phyloP scores from a whole-genome alignment of 2,329 filamentous ascomycete species.

The Cercospora berteroae region DNA sequence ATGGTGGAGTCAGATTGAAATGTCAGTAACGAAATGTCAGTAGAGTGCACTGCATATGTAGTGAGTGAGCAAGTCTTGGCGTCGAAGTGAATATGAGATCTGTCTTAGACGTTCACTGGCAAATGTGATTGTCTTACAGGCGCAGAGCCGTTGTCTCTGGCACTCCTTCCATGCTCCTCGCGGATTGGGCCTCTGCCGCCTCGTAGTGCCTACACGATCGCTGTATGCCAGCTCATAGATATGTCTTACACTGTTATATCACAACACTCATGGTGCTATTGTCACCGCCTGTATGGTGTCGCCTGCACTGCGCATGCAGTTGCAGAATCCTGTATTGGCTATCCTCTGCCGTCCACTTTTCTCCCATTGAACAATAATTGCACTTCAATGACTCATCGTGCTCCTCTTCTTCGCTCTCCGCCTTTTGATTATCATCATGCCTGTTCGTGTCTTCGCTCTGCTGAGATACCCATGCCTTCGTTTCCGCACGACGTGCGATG shows the following conservation, averaged over 20 bases:
- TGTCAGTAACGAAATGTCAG: neutral
- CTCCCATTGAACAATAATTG: neutral
- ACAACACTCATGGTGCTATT: neutral
- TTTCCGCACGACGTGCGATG: conserved; percentile 60
- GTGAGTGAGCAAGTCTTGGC: neutral
- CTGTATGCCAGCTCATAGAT: neutral
- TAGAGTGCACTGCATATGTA: neutral
- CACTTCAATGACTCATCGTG: conserved; percentile 52
- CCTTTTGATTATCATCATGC: conserved; percentile 54
- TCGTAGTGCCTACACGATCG: neutral
- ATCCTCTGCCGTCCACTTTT: neutral
- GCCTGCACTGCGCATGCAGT: neutral
- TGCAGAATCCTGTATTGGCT: neutral
- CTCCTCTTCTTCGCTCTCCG: conserved; percentile 55
- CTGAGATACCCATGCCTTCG: conserved; percentile 60
- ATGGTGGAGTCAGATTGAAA: neutral
- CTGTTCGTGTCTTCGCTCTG: conserved; percentile 53
- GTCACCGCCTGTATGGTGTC: neutral
- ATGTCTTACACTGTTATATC: neutral
- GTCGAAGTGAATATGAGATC: neutral
- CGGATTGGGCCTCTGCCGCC: neutral
- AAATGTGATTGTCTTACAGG: neutral
- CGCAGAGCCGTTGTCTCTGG: neutral
- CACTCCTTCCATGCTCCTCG: neutral
- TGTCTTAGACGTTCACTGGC: neutral